Evolutionary conservation across 2,329 filamentous ascomycete species (phyloP).

Genomic region (Pyricularia pennisetigena): DNA sequence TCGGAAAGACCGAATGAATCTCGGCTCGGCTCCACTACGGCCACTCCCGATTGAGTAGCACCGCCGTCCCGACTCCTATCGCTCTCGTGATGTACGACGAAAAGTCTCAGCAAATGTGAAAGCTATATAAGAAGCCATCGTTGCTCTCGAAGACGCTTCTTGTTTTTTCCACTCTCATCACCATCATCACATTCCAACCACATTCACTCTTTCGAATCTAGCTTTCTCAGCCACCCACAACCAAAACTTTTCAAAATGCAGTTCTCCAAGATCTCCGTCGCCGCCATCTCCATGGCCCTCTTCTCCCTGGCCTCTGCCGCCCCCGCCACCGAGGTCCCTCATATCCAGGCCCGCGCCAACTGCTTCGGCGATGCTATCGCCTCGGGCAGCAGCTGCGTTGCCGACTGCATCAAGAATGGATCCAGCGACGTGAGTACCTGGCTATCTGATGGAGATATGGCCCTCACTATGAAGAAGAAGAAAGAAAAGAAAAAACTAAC

Average conservation of each 20-base stretch:
- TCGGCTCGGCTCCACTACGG: neutral
- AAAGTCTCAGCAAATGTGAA: neutral
- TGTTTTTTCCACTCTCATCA: neutral
- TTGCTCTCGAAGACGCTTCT: neutral
- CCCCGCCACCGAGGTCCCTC: neutral
- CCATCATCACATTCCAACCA: neutral
- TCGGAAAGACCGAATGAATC: neutral
- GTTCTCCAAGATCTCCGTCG: conserved; percentile 2
- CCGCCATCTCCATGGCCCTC: neutral
- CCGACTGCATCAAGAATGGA: neutral
- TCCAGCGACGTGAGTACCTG: neutral
- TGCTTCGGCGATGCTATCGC: neutral
- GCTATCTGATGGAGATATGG: neutral
- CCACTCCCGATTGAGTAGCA: neutral
- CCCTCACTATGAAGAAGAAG: too few species aligned
- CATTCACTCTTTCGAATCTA: neutral
- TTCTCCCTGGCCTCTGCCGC: conserved; percentile 1
- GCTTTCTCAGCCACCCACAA: too few species aligned
- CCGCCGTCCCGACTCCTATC: neutral
- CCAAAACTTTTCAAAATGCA: neutral
- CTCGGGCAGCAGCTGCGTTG: neutral
- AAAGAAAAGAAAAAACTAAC: neutral
- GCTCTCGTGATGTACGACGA: neutral
- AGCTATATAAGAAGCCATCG: neutral
- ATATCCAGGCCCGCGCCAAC: neutral